Evolutionary conservation across 768 basidiomycete species (phyloP).

Genomic region (Pulveroboletus frians): DNA sequence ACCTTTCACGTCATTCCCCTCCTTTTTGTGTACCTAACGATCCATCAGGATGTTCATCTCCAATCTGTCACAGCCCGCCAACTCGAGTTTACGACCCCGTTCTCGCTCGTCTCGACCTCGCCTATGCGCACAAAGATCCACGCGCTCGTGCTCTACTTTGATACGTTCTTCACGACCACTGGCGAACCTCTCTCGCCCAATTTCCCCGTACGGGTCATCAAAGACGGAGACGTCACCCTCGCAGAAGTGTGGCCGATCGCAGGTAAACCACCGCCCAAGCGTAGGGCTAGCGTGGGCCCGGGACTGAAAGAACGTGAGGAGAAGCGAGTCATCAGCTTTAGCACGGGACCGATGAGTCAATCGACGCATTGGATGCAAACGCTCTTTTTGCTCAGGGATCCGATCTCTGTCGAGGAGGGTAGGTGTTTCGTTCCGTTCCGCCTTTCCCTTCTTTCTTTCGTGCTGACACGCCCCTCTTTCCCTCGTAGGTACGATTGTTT

Average conservation of each 20-base stretch:
- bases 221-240: constrained; percentile 54
- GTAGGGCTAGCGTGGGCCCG: constrained; percentile 53
- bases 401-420: constrained; percentile 75
- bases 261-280: constrained; percentile 53
- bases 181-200: constrained; percentile 50
- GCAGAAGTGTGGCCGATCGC: constrained; percentile 81
- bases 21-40: neutral
- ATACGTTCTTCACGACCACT: constrained; percentile 78
- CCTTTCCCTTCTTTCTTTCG: neutral
- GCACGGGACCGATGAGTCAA: constrained; percentile 81
- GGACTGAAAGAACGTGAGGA: constrained; percentile 38
- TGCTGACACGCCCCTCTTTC: neutral
- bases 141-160: constrained; percentile 88
- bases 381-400: constrained; percentile 76
- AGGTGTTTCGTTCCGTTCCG: constrained; percentile 16
- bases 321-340: constrained; percentile 61
- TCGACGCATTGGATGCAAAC: constrained; percentile 99
- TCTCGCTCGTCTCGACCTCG: constrained; percentile 62
- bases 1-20: constrained; percentile 5
- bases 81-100: constrained; percentile 75
- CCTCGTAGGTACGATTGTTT: constrained; percentile 59
- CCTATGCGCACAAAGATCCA: constrained; percentile 61
- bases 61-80: constrained; percentile 58
- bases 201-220: constrained; percentile 50
- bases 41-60: constrained; percentile 67